Conservation (phyloP, 2,329 filamentous ascomycete species). For the Cylindrodendrum hubeiense region DNA sequence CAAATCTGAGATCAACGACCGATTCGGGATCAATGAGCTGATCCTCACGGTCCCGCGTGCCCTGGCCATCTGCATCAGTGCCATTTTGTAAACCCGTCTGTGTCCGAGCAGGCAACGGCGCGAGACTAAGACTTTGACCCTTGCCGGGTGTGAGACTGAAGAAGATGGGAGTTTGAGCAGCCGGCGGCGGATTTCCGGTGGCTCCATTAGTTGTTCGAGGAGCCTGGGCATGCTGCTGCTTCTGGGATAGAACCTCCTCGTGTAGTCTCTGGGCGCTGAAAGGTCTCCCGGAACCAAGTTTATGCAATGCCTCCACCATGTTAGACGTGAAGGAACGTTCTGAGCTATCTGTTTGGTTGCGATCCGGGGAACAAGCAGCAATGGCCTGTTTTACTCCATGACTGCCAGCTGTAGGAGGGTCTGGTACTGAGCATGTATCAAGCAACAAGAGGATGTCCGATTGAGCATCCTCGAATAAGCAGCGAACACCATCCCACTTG, state of each 20-base stretch:
- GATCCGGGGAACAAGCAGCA: slow-evolving; percentile 68
- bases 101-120: slow-evolving; percentile 56
- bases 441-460: slow-evolving; percentile 73
- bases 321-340: slow-evolving; percentile 70
- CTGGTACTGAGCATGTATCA: slow-evolving; percentile 70
- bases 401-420: slow-evolving; percentile 62
- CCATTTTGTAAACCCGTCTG: slow-evolving; percentile 46
- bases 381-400: slow-evolving; percentile 73
- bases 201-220: slow-evolving; percentile 61
- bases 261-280: slow-evolving; percentile 69
- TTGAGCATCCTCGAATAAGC: slow-evolving; percentile 71
- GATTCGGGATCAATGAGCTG: slow-evolving; percentile 60
- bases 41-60: slow-evolving; percentile 48
- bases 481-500: slow-evolving; percentile 74
- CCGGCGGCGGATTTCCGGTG: slow-evolving; percentile 49
- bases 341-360: slow-evolving; percentile 57
- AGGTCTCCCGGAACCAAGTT: slow-evolving; percentile 64
- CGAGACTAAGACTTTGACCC: slow-evolving; percentile 65
- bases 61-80: slow-evolving; percentile 40
- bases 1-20: slow-evolving; percentile 69
- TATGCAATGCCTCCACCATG: slow-evolving; percentile 66
- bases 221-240: slow-evolving; percentile 58
- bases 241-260: slow-evolving; percentile 64
- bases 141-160: slow-evolving; percentile 69
- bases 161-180: slow-evolving; percentile 60